Evolutionary conservation across 768 basidiomycete species (phyloP).

Genomic region (Lactarius deliciosus): DNA sequence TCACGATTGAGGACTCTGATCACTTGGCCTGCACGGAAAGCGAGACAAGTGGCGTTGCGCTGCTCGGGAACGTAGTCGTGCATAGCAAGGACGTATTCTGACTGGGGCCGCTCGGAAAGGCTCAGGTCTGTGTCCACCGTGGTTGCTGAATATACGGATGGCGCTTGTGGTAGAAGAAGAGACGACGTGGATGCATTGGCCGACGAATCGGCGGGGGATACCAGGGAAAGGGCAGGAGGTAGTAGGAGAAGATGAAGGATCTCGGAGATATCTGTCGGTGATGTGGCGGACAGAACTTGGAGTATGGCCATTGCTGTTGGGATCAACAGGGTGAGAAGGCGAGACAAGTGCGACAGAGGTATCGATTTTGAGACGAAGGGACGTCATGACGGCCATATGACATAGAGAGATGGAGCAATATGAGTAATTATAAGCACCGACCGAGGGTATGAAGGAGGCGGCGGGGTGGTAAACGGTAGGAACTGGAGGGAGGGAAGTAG

Average conservation of each 20-base stretch:
- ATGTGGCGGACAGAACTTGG: constrained; percentile 22
- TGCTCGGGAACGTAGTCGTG: constrained; percentile 83
- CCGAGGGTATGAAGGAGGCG: not conserved
- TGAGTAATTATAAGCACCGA: constrained; percentile 4
- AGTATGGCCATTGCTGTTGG: constrained; percentile 13
- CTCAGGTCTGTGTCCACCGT: constrained; percentile 28
- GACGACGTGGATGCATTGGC: constrained; percentile 32
- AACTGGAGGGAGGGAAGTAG: not conserved
- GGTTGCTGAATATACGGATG: constrained; percentile 33
- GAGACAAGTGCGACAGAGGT: constrained; percentile 34
- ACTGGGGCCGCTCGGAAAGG: constrained; percentile 25
- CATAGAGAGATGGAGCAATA: constrained; percentile 29
- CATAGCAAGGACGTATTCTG: constrained; percentile 86
- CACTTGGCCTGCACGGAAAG: constrained; percentile 87
- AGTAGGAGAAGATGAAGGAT: constrained; percentile 22
- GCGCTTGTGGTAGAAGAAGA: constrained; percentile 31
- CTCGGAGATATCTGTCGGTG: constrained; percentile 26
- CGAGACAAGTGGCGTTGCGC: constrained; percentile 75
- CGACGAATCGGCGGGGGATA: constrained; percentile 27
- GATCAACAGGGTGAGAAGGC: constrained; percentile 30
- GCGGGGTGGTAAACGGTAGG: not conserved
- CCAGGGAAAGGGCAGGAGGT: constrained; percentile 24
- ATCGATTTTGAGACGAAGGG: constrained; percentile 37
- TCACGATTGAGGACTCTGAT: constrained; percentile 90
- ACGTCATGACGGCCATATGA: constrained; percentile 31